A percentile compares a stretch with the other conserved stretches of the same genome.
phyloP scores from a whole-genome alignment of 768 basidiomycete species.

The Filobasidium wieringae region DNA sequence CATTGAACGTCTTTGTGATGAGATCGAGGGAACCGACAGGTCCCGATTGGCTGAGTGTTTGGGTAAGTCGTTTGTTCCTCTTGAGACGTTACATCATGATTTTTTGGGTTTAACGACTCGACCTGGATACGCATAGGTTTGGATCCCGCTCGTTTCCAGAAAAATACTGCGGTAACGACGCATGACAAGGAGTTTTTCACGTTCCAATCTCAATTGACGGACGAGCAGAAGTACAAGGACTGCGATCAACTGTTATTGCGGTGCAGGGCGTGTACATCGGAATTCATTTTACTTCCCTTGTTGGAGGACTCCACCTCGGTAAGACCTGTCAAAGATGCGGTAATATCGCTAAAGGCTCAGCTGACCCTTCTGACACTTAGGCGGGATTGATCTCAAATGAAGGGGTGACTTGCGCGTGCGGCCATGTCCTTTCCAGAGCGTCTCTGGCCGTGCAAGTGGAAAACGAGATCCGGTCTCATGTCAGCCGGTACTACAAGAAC shows the following conservation, averaged over 20 bases:
- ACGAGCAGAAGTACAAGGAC: conserved; percentile 74
- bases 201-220: conserved; percentile 79
- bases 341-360: too few species aligned
- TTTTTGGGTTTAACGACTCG: neutral
- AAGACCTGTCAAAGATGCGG: neutral
- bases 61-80: conserved; percentile 58
- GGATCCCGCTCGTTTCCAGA: conserved; percentile 35
- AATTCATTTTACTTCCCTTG: conserved; percentile 24
- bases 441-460: conserved; percentile 78
- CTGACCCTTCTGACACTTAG: conserved; percentile 39
- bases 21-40: conserved; percentile 89
- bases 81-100: too few species aligned
- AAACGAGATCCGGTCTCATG: conserved; percentile 62
- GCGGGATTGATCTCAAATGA: conserved; percentile 52
- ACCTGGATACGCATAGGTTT: conserved; percentile 25
- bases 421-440: conserved; percentile 45
- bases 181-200: conserved; percentile 62
- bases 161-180: conserved; percentile 18
- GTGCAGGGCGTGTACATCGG: conserved; percentile 61
- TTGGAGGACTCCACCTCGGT: conserved; percentile 10
- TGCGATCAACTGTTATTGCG: conserved; percentile 58
- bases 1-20: conserved; percentile 86
- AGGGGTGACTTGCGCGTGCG: conserved; percentile 65
- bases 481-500: conserved; percentile 73
- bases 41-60: conserved; percentile 87